phyloP scores from a whole-genome alignment of 2,329 filamentous ascomycete species.

The Pestalotiopsis sp. region DNA sequence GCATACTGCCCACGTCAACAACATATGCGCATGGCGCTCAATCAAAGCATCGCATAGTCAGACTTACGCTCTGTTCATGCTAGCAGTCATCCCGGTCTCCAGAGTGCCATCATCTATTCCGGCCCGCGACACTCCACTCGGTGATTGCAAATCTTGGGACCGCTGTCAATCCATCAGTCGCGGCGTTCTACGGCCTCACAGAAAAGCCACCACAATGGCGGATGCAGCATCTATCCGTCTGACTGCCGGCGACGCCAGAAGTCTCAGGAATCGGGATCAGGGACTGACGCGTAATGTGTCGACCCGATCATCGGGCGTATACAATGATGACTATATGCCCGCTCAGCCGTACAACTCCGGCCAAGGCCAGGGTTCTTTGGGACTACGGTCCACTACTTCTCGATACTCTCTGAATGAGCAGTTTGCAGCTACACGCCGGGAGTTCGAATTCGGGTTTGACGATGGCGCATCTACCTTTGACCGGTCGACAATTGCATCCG shows the following conservation, averaged over 20 bases:
- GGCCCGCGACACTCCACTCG: neutral
- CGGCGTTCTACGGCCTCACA: too few species aligned
- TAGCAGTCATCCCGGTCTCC: neutral
- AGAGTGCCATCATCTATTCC: neutral
- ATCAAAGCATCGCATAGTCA: neutral
- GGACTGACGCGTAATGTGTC: conserved; percentile 14
- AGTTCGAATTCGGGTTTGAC: conserved; percentile 52
- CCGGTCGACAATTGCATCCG: conserved; percentile 27
- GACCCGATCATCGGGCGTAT: conserved; percentile 14
- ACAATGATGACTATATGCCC: conserved; percentile 15
- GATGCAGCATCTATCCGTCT: neutral
- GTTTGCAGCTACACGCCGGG: conserved; percentile 48
- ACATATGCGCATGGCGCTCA: neutral
- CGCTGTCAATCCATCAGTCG: neutral
- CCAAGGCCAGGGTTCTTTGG: conserved; percentile 8
- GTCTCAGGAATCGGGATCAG: conserved; percentile 10
- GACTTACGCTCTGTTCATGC: neutral
- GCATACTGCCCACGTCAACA: neutral
- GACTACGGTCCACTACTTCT: conserved; percentile 40
- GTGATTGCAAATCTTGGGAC: neutral
- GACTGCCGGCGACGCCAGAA: neutral
- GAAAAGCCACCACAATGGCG: neutral
- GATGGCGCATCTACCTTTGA: conserved; percentile 48
- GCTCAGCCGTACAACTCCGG: neutral
- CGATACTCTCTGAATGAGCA: conserved; percentile 51